Evolutionary conservation across 768 basidiomycete species (phyloP).

Genomic region (Trametes sanguinea): DNA sequence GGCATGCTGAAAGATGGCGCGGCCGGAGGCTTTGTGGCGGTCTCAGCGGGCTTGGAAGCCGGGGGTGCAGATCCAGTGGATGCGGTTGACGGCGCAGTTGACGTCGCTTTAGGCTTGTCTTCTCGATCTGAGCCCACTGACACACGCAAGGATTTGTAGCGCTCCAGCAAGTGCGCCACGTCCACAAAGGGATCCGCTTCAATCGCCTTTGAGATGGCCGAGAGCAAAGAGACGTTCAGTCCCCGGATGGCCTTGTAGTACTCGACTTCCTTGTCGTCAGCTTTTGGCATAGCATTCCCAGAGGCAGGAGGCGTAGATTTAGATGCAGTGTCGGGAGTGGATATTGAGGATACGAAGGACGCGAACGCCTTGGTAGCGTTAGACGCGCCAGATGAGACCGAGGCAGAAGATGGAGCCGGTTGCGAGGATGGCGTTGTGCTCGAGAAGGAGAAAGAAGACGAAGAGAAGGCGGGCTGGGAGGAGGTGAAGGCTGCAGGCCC

Average conservation of each 20-base stretch:
- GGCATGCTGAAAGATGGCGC: conserved; percentile 32
- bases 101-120: conserved; percentile 14
- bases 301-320: conserved; percentile 12
- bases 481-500: conserved; percentile 31
- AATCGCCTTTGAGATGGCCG: conserved; percentile 57
- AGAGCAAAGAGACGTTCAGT: conserved; percentile 65
- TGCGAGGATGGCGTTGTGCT: conserved; percentile 7
- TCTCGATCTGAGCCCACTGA: conserved; percentile 61
- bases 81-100: neutral
- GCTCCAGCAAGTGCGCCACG: conserved; percentile 52
- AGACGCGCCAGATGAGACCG: conserved; percentile 42
- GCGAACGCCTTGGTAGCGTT: conserved; percentile 56
- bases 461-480: conserved; percentile 16
- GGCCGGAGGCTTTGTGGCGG: neutral
- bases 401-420: conserved; percentile 18
- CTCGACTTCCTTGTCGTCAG: conserved; percentile 43
- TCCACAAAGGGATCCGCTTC: conserved; percentile 75
- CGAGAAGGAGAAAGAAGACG: conserved; percentile 18
- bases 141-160: conserved; percentile 58
- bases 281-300: conserved; percentile 11
- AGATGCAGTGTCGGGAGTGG: conserved; percentile 17
- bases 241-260: conserved; percentile 76
- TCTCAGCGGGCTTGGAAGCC: neutral
- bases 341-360: conserved; percentile 39
- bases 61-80: neutral